phyloP scores from a whole-genome alignment of 202 grass and related monocot species.

The Digitaria exilis region DNA sequence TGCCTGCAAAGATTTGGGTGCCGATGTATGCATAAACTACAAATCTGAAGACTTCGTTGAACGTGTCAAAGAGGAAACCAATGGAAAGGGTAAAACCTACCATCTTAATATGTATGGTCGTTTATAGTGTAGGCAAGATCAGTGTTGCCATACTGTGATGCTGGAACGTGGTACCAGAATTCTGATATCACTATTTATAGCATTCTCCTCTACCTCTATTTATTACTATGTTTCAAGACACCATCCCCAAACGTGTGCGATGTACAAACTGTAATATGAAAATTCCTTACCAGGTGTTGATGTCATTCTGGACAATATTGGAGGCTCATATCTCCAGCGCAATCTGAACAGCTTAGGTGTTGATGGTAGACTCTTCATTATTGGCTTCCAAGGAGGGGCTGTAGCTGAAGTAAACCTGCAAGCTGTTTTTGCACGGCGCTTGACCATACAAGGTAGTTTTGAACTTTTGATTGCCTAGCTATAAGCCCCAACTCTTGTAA shows the following conservation, averaged over 20 bases:
- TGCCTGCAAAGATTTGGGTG: constrained; percentile 87
- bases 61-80: constrained; percentile 74
- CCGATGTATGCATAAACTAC: constrained; percentile 91
- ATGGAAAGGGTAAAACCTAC: constrained; percentile 65
- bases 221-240: background rate
- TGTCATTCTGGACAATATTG: constrained; percentile 90
- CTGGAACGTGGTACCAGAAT: constrained; percentile 1
- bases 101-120: background rate
- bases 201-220: background rate
- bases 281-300: constrained; percentile 59
- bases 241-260: background rate
- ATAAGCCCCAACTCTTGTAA: background rate
- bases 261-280: background rate
- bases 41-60: constrained; percentile 92
- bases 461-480: background rate
- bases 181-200: background rate
- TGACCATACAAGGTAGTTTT: constrained; percentile 76
- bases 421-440: constrained; percentile 58
- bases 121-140: background rate
- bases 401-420: constrained; percentile 63
- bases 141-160: background rate
- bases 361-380: constrained; percentile 89
- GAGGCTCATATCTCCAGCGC: constrained; percentile 67
- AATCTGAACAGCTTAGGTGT: constrained; percentile 73
- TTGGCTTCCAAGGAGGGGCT: constrained; percentile 69